Conservation (phyloP, 805 yeast genomes). For the Naumovozyma castellii region DNA sequence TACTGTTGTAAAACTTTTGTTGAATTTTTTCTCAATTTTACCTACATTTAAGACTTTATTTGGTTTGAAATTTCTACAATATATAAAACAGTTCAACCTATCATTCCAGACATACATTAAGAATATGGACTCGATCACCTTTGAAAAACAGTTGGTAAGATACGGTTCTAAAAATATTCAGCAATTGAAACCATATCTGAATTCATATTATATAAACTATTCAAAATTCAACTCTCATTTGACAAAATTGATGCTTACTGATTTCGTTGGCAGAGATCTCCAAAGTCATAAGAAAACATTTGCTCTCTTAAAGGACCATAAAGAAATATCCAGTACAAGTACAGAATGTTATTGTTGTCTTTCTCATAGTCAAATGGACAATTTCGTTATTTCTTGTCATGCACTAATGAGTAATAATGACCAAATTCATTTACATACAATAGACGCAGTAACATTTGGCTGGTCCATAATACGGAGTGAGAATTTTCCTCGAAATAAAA, state of each 20-base stretch:
- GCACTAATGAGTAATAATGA: not conserved
- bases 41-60: slow-evolving; percentile 17
- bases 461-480: slow-evolving; percentile 10
- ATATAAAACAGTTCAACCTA: slow-evolving; percentile 18
- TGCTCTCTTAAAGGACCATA: not conserved
- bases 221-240: slow-evolving; percentile 8
- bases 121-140: slow-evolving; percentile 11
- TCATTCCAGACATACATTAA: slow-evolving; percentile 17
- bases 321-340: not conserved
- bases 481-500: slow-evolving; percentile 3
- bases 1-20: slow-evolving; percentile 18
- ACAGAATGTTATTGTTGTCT: no score
- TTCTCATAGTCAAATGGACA: slow-evolving; percentile 1
- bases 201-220: slow-evolving; percentile 15
- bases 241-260: slow-evolving; percentile 16
- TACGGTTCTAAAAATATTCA: not conserved
- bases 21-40: slow-evolving; percentile 18
- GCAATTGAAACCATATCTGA: slow-evolving; percentile 1
- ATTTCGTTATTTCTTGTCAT: not conserved
- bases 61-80: slow-evolving; percentile 27
- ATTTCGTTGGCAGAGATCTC: slow-evolving; percentile 5
- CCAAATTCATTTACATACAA: not conserved
- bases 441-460: slow-evolving; percentile 2
- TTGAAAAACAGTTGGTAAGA: slow-evolving; percentile 12
- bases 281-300: no score